phyloP scores from a whole-genome alignment of 2,329 filamentous ascomycete species.

The Colletotrichum magnum region DNA sequence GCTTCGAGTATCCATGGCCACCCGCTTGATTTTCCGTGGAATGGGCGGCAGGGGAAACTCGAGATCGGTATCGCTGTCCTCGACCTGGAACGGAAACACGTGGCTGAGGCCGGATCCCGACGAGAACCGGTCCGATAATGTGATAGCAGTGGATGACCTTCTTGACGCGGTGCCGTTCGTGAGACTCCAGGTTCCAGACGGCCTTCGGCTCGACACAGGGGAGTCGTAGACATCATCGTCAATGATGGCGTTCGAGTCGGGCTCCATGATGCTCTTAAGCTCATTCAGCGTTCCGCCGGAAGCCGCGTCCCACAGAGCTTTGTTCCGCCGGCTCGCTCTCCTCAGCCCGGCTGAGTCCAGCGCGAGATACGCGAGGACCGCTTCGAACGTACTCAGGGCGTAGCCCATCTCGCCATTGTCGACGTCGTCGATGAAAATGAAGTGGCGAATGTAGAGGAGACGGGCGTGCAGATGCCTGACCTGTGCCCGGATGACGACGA shows the following conservation, averaged over 20 bases:
- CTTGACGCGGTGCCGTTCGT: constrained; percentile 59
- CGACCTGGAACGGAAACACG: constrained; percentile 87
- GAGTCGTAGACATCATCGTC: constrained; percentile 60
- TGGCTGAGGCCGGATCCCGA: constrained; percentile 77
- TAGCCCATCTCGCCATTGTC: constrained; percentile 97
- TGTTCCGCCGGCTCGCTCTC: constrained; percentile 88
- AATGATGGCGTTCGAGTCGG: constrained; percentile 65
- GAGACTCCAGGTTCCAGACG: constrained; percentile 64
- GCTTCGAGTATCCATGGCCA: constrained; percentile 91
- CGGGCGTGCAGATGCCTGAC: constrained; percentile 90
- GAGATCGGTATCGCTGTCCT: constrained; percentile 44
- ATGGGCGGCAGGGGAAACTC: constrained; percentile 51
- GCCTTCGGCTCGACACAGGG: constrained; percentile 58
- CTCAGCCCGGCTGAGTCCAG: constrained; percentile 86
- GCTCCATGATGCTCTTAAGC: constrained; percentile 85
- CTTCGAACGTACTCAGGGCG: constrained; percentile 94
- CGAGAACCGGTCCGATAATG: constrained; percentile 66
- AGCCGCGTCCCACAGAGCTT: constrained; percentile 88
- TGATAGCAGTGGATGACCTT: constrained; percentile 58
- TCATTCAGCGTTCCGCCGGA: constrained; percentile 82
- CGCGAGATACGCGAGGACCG: constrained; percentile 89
- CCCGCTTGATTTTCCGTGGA: constrained; percentile 76
- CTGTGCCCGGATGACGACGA: constrained; percentile 93
- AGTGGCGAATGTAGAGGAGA: constrained; percentile 94
- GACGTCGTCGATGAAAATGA: constrained; percentile 98